Evolutionary conservation across 73 alveolate genomes (phyloP), one percentile per base, ranked within the genome.

Genomic region (Uronychia setigera): DNA sequence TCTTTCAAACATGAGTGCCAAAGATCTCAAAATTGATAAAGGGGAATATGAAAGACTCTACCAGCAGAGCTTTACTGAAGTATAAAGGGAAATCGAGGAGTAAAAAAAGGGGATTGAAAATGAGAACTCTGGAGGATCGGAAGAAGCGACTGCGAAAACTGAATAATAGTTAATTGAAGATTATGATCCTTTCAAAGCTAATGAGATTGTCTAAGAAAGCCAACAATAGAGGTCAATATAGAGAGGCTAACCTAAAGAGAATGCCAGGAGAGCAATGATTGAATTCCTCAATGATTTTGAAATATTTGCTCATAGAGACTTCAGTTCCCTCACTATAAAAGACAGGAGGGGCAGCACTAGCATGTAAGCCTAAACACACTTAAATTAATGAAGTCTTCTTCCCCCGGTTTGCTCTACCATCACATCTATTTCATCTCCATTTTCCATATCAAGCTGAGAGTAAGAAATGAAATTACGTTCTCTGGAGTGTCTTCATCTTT

Each of bases 371-470:
- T n/a, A n/a, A n/a, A n/a, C n/a, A n/a, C n/a, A n/a, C n/a, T n/a
- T n/a, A n/a, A n/a, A n/a, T n/a, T n/a, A n/a, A n/a, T n/a, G n/a
- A n/a, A n/a, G n/a, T n/a, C n/a, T n/a, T n/a, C 32, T n/a, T 32
- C 98, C 98, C 30, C 98, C 98, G 26, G 93, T 84, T 79, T 94
- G 97, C 46, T 93, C 98, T 35, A 96, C 93, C 99, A 96, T 96
- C 31, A 96, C 97, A 74, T 96, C 99, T 58, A 96, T 92, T 85
- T 92, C 96, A 82, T 95, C 99, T 26, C 95, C 95, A 74, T 95
- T 95, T 60, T 94, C 98, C 96, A 95, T 90, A 58, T 92, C 94
- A 30, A 95, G 83, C 67, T 89, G n/a, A n/a, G n/a, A n/a, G n/a
- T n/a, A n/a, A n/a, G n/a, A n/a, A n/a, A n/a, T n/a, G n/a, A n/a